Evolutionary conservation across 2,329 filamentous ascomycete species (phyloP).

Genomic region (Sphaerulina vaccinii): DNA sequence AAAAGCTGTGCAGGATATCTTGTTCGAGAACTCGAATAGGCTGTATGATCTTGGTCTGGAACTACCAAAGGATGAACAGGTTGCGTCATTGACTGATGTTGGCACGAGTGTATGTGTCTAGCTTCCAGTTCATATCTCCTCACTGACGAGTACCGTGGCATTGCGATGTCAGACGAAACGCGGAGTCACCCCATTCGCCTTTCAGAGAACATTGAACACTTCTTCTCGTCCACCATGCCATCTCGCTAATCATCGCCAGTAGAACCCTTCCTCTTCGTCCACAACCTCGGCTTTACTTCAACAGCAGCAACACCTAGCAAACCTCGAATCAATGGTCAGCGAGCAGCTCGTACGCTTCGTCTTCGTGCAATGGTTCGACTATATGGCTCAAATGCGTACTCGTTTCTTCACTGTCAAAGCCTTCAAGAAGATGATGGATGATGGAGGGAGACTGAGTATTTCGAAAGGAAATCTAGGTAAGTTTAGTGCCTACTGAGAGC

Average conservation of each 20-base stretch:
- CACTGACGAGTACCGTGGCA: background rate
- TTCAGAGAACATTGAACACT: too few relatives aligned
- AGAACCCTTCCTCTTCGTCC: background rate
- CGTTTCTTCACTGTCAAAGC: constrained; percentile 64
- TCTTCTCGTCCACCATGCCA: too few relatives aligned
- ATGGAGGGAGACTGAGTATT: constrained; percentile 53
- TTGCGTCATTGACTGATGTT: background rate
- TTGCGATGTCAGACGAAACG: too few relatives aligned
- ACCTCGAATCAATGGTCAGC: background rate
- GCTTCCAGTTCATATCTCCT: background rate
- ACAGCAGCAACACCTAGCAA: background rate
- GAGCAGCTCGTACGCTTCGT: constrained; percentile 53
- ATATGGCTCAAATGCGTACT: constrained; percentile 66
- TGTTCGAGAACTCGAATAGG: constrained; percentile 76
- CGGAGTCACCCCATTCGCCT: too few relatives aligned
- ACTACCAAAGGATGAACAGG: constrained; percentile 28
- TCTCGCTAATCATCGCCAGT: background rate
- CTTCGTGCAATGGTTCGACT: constrained; percentile 75
- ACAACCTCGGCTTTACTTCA: background rate
- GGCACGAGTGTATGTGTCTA: background rate
- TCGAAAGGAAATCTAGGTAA: constrained; percentile 63
- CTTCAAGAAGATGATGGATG: constrained; percentile 40
- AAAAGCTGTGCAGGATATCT: constrained; percentile 62
- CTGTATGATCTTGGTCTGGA: constrained; percentile 60
- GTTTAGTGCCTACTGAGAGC: too few relatives aligned